Evolutionary conservation across 1,284 basidiomycete genomes (phyloP), one percentile per base, ranked within the genome.

Genomic region (Leccinum brunneo-olivaceum): DNA sequence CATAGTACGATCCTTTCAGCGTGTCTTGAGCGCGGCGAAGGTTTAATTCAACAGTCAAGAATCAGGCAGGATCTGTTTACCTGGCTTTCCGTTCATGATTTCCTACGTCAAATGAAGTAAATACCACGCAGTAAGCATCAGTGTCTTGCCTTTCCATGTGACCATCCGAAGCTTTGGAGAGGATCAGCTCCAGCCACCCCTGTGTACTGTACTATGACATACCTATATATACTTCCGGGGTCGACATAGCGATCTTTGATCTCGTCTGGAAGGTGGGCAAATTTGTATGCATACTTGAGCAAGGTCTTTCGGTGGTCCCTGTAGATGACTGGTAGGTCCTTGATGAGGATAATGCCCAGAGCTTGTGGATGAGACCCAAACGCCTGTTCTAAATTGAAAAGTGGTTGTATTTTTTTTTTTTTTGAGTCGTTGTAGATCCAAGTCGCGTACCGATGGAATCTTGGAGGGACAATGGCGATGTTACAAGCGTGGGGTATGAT

Each of bases 1-100:
- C 90, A 61, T 97, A 97, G 66, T 81, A 97, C 0, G 86, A 90
- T 2, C 92, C 93, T 62, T 96, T 95, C 50, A 92, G 70, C 1
- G 74, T 72, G 63, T 95, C 92, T 83, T 50, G 29, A 28, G 32
- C 37, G 34, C n/a, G n/a, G n/a, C n/a, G n/a, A n/a, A 42, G 23
- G 20, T 25, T 55, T 19, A 48, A 42, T 21, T 41, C 23, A 20
- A 29, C 20, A 21, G 19, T 39, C 35, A 33, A 44, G 23, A 12
- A 25, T 20, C 9, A 2, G 33, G 14, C 21, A 41, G 12, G 21
- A 32, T 36, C 9, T n/a, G 15, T 43, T 56, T 53, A 85, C 88
- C 76, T 54, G 84, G 87, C 56, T 79, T 84, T 21, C 91, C 91
- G 55, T 95, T 95, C 91, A 95, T 95, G 30, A 93, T 80, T 73